These are phyloP conservation scores for Ophiocytium majus DNA, from an alignment of 352 stramenopile genomes.

Conservation along the genomic window DNA sequence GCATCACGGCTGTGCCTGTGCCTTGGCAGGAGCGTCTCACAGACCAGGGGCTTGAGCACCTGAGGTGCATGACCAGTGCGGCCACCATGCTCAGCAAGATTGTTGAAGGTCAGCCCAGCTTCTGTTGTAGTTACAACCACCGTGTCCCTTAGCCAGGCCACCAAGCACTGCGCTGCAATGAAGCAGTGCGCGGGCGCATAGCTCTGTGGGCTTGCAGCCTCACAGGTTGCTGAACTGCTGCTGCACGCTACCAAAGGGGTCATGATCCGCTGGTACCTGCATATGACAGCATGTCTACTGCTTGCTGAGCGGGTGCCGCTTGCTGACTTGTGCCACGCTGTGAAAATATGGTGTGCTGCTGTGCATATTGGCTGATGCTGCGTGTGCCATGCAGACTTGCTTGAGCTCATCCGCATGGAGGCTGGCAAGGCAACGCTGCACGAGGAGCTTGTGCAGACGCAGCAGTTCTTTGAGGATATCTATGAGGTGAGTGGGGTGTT, in stretches of 20 bases:
- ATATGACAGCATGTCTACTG: background rate
- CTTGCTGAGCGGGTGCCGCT: background rate
- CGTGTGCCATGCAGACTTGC: background rate
- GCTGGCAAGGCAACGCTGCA: background rate
- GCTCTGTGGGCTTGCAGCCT: background rate
- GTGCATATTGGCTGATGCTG: background rate
- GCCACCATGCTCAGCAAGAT: constrained; percentile 1
- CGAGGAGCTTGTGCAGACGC: background rate
- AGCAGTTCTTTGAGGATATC: background rate
- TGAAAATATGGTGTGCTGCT: background rate
- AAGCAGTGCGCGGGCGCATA: background rate
- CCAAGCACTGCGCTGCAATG: background rate
- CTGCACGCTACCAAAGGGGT: background rate
- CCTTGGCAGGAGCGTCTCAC: no score
- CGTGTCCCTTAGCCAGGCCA: background rate
- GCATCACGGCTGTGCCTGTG: no score
- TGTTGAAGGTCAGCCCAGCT: background rate
- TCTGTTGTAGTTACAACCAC: background rate
- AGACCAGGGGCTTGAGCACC: background rate
- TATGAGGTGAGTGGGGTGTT: background rate
- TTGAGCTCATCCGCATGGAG: background rate
- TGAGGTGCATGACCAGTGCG: constrained; percentile 10
- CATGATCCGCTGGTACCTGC: background rate
- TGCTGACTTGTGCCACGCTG: background rate
- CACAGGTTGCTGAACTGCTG: no score